These are phyloP conservation scores for Chaetomium sp. DNA, from an alignment of 2,329 filamentous ascomycete genomes.

Conservation along the genomic window DNA sequence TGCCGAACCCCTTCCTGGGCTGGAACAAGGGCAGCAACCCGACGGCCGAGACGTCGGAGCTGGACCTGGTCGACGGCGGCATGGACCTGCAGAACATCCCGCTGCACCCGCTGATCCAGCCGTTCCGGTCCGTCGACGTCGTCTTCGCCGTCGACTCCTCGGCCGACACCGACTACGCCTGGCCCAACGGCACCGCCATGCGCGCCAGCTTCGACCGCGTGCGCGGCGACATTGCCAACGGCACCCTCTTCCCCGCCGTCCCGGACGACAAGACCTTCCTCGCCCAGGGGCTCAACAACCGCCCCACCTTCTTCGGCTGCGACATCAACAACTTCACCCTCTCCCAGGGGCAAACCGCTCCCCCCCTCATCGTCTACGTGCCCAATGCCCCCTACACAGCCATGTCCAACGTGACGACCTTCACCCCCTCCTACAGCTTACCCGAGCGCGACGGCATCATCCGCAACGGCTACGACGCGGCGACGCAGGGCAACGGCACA, in stretches of 20 bases:
- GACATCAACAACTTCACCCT: conserved; percentile 42
- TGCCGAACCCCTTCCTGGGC: conserved; percentile 61
- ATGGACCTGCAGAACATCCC: conserved; percentile 54
- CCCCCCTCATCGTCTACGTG: conserved; percentile 61
- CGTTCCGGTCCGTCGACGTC: conserved; percentile 58
- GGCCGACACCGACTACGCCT: conserved; percentile 60
- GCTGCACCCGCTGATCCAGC: conserved; percentile 54
- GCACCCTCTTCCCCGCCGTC: conserved; percentile 60
- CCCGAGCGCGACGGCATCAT: conserved; percentile 77
- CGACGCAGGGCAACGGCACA: conserved; percentile 80
- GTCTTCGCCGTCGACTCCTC: conserved; percentile 67
- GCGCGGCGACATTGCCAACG: conserved; percentile 50
- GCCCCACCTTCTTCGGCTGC: conserved; percentile 67
- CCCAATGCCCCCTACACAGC: conserved; percentile 81
- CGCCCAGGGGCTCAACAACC: conserved; percentile 59
- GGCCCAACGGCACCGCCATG: conserved; percentile 63
- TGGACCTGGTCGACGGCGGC: conserved; percentile 55
- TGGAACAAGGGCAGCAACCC: conserved; percentile 50
- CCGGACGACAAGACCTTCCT: conserved; percentile 59
- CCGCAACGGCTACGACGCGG: conserved; percentile 81
- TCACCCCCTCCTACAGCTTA: conserved; percentile 64
- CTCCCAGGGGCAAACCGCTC: conserved; percentile 23
- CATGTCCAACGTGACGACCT: conserved; percentile 79
- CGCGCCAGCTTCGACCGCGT: conserved; percentile 60
- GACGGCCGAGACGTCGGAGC: conserved; percentile 41